Base-by-base conservation (phyloP, 176 grass and related monocot species). In the Musa acuminata region DNA sequence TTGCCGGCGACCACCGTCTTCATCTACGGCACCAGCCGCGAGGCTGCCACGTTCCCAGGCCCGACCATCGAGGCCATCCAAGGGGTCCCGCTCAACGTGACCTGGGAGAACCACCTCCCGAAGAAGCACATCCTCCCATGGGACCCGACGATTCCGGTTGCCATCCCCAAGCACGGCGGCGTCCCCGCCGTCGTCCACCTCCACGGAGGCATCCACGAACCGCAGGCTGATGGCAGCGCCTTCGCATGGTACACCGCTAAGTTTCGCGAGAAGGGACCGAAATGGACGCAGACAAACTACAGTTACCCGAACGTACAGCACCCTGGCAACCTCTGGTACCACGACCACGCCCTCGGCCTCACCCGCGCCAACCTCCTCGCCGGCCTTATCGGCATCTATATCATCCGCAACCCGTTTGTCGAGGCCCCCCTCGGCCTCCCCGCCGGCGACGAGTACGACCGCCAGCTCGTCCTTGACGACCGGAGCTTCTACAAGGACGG, bases 141-240 rank as follows among this genome's bases (percentile, higher is more conserved):
- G 87, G 87, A 94, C 68, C 80, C 83, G 29, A 90, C 87, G 3
- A 82, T 94, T 11, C 80, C 87, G 14, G 78, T 75, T 43, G 91
- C 87, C 53, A 13, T 84, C 75, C 75, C 91, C 1, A 71, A 2
- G 14, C 1, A 16, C 75, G 81, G 85, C 43, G 92, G 92, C 23
- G 88, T 96, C 8, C 92, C 92, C 64, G 55, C 92, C 76, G 92
- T 83, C 43, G 85, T 91, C 48, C 88, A 96, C 82, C 86, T 91
- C 82, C 92, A 96, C 82, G 88, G 85, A 9, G 74, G 88, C 59
- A 53, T 82, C 64, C 83, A 89, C 57, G 83, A 74, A 21, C 92
- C 88, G 53, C 79, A 63, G 65, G 82, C 81, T 35, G 88, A 91
- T 52, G 92, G 88, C 23, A 65, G 50, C 75, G 73, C 88, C 77